Evolutionary conservation across 2,329 filamentous ascomycete genomes (phyloP).

Genomic region (Trichoderma guizhouense): DNA sequence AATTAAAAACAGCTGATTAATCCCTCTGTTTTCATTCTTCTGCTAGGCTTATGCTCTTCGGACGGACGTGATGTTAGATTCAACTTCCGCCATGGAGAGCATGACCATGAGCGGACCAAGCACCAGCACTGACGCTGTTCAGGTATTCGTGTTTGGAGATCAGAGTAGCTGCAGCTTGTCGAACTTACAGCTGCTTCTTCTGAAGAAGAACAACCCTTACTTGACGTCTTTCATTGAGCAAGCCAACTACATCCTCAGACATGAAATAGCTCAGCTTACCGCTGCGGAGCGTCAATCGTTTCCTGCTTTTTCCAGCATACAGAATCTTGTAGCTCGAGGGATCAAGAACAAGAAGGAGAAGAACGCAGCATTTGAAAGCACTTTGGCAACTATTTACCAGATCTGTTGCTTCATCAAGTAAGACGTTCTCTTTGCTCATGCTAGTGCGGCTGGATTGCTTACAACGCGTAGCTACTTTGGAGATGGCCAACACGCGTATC

Average conservation of each 20-base stretch:
- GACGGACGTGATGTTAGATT: neutral
- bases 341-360: neutral
- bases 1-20: neutral
- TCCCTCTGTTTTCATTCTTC: neutral
- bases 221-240: constrained; percentile 11
- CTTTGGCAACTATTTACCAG: constrained; percentile 13
- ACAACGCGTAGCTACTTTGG: constrained; percentile 6
- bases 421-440: neutral
- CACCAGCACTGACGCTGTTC: neutral
- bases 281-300: constrained; percentile 8
- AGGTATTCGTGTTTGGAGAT: constrained; percentile 13
- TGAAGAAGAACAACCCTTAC: constrained; percentile 10
- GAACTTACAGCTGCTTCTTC: constrained; percentile 2
- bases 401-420: constrained; percentile 13
- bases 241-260: constrained; percentile 2
- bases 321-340: constrained; percentile 13
- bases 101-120: neutral
- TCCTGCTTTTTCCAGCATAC: constrained; percentile 9
- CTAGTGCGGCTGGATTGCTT: neutral
- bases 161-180: constrained; percentile 4
- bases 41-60: neutral
- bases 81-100: neutral
- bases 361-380: constrained; percentile 13
- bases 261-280: constrained; percentile 3
- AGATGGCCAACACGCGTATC: neutral